A percentile compares a stretch with the other conserved stretches of the same genome.
Conservation (phyloP, 2,329 filamentous ascomycete genomes). For the Fusarium duplospermum region DNA sequence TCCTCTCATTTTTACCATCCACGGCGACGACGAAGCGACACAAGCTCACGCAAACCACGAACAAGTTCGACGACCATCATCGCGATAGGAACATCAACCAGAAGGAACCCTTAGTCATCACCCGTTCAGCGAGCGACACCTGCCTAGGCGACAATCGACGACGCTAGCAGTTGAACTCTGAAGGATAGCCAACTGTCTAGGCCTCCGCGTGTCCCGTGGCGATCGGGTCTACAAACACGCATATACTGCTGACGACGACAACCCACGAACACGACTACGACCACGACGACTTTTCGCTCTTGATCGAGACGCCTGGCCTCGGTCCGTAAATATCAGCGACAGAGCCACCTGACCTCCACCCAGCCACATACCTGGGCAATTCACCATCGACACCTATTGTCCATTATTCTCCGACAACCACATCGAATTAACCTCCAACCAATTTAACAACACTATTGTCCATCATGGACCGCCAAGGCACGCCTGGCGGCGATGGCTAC, state of each 20-base stretch:
- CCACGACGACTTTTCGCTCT: conserved; percentile 17
- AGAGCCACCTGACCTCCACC: conserved; percentile 19
- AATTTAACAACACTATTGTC: conserved; percentile 1
- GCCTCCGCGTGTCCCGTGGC: conserved; percentile 40
- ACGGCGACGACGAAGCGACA: conserved; percentile 34
- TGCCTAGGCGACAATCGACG: conserved; percentile 16
- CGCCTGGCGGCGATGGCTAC: conserved; percentile 57
- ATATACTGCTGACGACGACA: conserved; percentile 43
- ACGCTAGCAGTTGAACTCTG: conserved; percentile 34
- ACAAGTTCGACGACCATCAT: conserved; percentile 24
- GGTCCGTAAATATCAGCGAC: conserved; percentile 35
- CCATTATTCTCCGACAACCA: conserved; percentile 4
- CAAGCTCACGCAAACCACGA: conserved; percentile 12
- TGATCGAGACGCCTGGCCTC: conserved; percentile 11
- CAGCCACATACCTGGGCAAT: conserved; percentile 28
- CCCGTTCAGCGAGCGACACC: conserved; percentile 9
- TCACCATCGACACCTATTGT: conserved; percentile 4
- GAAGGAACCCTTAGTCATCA: conserved; percentile 30
- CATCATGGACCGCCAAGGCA: conserved; percentile 55
- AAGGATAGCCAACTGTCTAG: conserved; percentile 29
- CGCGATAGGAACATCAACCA: conserved; percentile 5
- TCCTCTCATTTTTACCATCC: conserved; percentile 36
- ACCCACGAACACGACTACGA: conserved; percentile 42
- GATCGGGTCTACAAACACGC: conserved; percentile 44
- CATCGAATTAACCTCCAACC: conserved; percentile 1